Evolutionary conservation across 1,139 yeast genomes (phyloP).

Genomic region (Magnusiomyces tetraspermus): DNA sequence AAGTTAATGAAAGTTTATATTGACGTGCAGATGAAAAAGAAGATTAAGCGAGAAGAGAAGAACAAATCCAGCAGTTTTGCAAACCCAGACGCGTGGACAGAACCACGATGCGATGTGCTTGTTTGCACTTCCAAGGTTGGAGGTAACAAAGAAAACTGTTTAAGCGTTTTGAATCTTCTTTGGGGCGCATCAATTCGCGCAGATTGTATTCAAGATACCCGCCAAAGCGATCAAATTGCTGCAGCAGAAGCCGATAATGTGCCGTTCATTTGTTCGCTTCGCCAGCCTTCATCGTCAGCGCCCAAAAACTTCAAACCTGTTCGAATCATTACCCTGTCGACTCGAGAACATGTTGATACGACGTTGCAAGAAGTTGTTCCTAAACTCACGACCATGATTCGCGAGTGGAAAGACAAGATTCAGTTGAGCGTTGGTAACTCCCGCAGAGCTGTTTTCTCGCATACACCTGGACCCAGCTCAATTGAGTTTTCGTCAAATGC

Average conservation of each 20-base stretch:
- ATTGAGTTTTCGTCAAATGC: background rate
- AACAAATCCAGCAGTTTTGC: background rate
- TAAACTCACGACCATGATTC: slow-evolving; percentile 17
- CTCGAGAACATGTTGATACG: slow-evolving; percentile 58
- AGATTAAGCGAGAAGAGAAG: slow-evolving; percentile 17
- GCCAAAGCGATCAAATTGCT: slow-evolving; percentile 59
- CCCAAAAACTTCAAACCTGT: slow-evolving; percentile 57
- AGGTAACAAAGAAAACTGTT: slow-evolving; percentile 45
- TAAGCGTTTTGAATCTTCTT: slow-evolving; percentile 48
- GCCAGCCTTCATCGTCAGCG: slow-evolving; percentile 33
- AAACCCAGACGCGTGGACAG: background rate
- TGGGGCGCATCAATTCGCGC: slow-evolving; percentile 70
- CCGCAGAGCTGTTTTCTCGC: too few species aligned
- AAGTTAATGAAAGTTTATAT: slow-evolving; percentile 38
- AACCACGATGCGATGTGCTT: slow-evolving; percentile 64
- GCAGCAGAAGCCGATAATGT: slow-evolving; percentile 62
- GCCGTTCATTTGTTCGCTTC: slow-evolving; percentile 64
- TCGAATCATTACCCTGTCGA: slow-evolving; percentile 48
- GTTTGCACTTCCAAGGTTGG: slow-evolving; percentile 54
- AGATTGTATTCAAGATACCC: slow-evolving; percentile 47
- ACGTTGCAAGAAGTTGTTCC: slow-evolving; percentile 55
- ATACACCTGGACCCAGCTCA: too few species aligned
- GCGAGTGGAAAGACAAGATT: slow-evolving; percentile 14
- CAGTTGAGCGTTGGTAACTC: too few species aligned
- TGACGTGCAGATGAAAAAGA: slow-evolving; percentile 18